Conservation (phyloP, 164 flowering plant genomes). For the Magnolia changhungtana region DNA sequence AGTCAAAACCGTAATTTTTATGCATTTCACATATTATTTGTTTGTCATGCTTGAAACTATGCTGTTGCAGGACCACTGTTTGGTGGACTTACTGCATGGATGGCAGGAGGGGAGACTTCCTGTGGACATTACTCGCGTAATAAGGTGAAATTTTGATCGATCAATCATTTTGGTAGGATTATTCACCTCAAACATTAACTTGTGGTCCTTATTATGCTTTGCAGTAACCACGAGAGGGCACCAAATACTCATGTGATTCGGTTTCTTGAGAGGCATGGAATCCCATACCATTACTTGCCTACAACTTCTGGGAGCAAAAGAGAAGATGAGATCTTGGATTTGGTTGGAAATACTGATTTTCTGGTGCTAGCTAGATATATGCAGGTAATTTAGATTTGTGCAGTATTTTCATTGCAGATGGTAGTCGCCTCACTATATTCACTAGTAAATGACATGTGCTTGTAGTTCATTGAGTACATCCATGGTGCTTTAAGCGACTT, state of each 20-base stretch:
- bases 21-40: not conserved
- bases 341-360: conserved; percentile 82
- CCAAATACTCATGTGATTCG: conserved; percentile 85
- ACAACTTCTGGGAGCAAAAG: conserved; percentile 52
- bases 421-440: not conserved
- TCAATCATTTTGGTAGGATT: not conserved
- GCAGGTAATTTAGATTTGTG: conserved; percentile 60
- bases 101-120: conserved; percentile 92
- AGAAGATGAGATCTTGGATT: conserved; percentile 71
- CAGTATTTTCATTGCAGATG: not conserved
- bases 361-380: conserved; percentile 96
- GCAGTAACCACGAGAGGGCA: conserved; percentile 86
- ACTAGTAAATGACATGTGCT: not conserved
- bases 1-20: not conserved
- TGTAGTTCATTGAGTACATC: not conserved
- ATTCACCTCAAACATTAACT: not conserved
- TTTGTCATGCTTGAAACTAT: not conserved
- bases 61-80: conserved; percentile 81
- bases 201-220: not conserved
- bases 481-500: conserved; percentile 1
- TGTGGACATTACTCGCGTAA: conserved; percentile 77
- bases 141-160: conserved; percentile 47
- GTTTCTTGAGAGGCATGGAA: conserved; percentile 78
- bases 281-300: conserved; percentile 71
- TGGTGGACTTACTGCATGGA: conserved; percentile 75